These are phyloP conservation scores for Wallacemonas sp. DNA, from an alignment of 208 protist species.

Conservation along the genomic window DNA sequence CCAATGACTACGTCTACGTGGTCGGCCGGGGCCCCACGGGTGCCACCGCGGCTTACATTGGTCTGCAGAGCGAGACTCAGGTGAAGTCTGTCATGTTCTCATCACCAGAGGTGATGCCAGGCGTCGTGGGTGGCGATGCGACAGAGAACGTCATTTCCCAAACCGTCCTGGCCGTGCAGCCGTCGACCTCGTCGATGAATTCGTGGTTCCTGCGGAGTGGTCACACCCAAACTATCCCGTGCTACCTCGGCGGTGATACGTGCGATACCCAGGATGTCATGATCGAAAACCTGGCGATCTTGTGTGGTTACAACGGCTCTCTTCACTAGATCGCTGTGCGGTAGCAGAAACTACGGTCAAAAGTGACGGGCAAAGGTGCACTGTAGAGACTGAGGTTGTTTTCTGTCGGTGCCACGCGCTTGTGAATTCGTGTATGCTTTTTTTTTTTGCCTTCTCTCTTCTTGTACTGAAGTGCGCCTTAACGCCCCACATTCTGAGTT, in stretches of 20 bases:
- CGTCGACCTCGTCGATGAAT: constrained; percentile 20
- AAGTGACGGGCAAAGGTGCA: too few species aligned
- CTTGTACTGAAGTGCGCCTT: background rate
- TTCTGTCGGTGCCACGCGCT: too few species aligned
- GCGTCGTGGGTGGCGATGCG: constrained; percentile 1
- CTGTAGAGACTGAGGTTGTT: too few species aligned
- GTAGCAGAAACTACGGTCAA: too few species aligned
- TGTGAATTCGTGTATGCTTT: background rate
- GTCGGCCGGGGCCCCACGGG: constrained; percentile 25
- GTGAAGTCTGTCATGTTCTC: constrained; percentile 31
- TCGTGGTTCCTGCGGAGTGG: constrained; percentile 36
- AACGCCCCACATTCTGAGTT: background rate
- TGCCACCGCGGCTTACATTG: constrained; percentile 20
- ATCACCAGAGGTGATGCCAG: constrained; percentile 14
- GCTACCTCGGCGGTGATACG: constrained; percentile 12
- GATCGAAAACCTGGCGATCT: constrained; percentile 16
- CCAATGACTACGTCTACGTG: constrained; percentile 24
- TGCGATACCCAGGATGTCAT: constrained; percentile 42
- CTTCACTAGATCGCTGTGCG: too few species aligned
- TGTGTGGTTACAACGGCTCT: constrained; percentile 10
- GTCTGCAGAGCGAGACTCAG: constrained; percentile 1
- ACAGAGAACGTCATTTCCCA: constrained; percentile 8
- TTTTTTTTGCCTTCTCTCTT: constrained; percentile 1
- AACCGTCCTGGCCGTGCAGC: constrained; percentile 27
- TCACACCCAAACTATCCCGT: constrained; percentile 39